Percentiles rank a stretch among this genome's conserved stretches.
Evolutionary conservation across 257 asterid genomes (phyloP).

Genomic region (Solanum dulcamara): DNA sequence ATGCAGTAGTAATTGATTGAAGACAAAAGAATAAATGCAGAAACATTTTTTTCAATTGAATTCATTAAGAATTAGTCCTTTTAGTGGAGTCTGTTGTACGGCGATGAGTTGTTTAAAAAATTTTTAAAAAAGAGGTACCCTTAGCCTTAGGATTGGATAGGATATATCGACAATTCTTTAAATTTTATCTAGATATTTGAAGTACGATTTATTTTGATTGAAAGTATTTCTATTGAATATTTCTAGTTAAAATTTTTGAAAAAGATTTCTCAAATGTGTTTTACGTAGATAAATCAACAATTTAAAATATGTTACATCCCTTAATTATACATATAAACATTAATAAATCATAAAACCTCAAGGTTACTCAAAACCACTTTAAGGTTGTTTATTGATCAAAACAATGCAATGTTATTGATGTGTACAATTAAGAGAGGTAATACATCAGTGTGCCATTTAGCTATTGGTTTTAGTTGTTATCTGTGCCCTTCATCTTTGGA

Average conservation of each 20-base stretch:
- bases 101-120: background rate
- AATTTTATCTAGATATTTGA: background rate
- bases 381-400: background rate
- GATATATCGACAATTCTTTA: background rate
- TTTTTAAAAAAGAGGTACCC: background rate
- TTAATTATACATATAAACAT: background rate
- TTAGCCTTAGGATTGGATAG: background rate
- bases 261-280: accelerated
- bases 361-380: background rate
- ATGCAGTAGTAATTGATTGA: background rate
- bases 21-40: background rate
- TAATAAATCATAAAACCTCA: background rate
- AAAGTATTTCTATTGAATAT: accelerated
- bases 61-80: background rate
- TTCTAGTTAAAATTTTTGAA: background rate
- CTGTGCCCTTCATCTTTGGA: accelerated
- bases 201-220: background rate
- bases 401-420: too few species aligned
- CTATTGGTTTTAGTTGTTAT: too few species aligned
- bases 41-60: background rate
- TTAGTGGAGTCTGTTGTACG: background rate
- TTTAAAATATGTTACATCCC: background rate
- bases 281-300: background rate
- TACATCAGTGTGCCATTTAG: too few species aligned
- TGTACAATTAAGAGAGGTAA: too few species aligned